Percentiles rank a stretch among this genome's conserved stretches.
Conservation (phyloP, 164 flowering plant species). For the Akebia trifoliata region DNA sequence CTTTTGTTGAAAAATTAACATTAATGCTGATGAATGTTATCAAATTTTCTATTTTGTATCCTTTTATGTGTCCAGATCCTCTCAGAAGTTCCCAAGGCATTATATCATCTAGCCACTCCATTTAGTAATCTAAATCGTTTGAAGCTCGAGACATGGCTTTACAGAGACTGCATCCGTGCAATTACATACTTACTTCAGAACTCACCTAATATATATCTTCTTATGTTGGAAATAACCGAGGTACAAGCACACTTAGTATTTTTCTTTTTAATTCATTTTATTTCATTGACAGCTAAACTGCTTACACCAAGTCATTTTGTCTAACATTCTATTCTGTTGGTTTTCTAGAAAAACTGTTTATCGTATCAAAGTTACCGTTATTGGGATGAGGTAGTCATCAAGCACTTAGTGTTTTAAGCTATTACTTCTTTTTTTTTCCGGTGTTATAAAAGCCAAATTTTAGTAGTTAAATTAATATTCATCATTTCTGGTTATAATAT, state of each 20-base stretch:
- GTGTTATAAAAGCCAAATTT: too few species aligned
- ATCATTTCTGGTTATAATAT: background rate
- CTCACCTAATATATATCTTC: slow-evolving; percentile 2
- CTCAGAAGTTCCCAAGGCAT: slow-evolving; percentile 1
- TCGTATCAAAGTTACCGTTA: background rate
- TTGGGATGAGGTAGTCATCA: slow-evolving; percentile 7
- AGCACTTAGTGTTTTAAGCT: too few species aligned
- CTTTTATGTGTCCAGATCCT: slow-evolving; percentile 4
- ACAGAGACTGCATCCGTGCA: background rate
- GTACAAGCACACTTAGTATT: background rate
- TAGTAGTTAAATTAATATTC: too few species aligned
- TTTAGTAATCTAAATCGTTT: slow-evolving; percentile 3
- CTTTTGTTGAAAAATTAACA: background rate
- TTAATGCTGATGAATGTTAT: background rate
- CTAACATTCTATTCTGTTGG: background rate
- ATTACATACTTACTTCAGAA: slow-evolving; percentile 2
- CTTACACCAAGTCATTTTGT: too few species aligned
- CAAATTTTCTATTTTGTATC: background rate
- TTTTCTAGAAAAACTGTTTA: background rate
- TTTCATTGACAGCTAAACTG: background rate
- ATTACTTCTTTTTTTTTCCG: background rate
- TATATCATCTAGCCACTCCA: background rate
- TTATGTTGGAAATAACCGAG: slow-evolving; percentile 4
- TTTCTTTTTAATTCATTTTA: background rate
- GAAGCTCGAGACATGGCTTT: slow-evolving; percentile 6